A percentile compares a stretch with the other conserved stretches of the same genome.
Evolutionary conservation across 2,329 filamentous ascomycete species (phyloP).

Genomic region (Fragosphaeria purpurea): DNA sequence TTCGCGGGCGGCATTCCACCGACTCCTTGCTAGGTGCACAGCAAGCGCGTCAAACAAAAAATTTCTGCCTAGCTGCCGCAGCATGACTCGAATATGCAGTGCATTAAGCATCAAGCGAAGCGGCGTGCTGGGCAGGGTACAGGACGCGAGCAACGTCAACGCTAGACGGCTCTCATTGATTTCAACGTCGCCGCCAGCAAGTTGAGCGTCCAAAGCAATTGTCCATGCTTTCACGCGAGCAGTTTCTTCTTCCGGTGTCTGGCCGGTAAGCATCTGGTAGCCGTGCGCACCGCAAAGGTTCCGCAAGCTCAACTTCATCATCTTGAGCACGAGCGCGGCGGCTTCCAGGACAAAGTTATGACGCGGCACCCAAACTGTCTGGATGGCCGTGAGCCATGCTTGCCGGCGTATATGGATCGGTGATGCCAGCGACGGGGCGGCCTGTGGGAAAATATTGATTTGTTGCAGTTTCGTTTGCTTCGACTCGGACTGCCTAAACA

Average conservation of each 20-base stretch:
- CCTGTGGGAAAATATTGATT: slow-evolving; percentile 26
- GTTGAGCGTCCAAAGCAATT: slow-evolving; percentile 84
- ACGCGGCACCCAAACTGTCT: slow-evolving; percentile 82
- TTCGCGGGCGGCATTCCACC: slow-evolving; percentile 73
- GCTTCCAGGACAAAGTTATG: slow-evolving; percentile 82
- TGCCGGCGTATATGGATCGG: slow-evolving; percentile 77
- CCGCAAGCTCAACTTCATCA: slow-evolving; percentile 68
- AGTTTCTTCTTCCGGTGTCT: slow-evolving; percentile 74
- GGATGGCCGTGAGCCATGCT: slow-evolving; percentile 87
- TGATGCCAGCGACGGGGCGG: slow-evolving; percentile 64
- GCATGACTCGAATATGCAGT: slow-evolving; percentile 77
- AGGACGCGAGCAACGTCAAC: slow-evolving; percentile 77
- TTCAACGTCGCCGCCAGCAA: slow-evolving; percentile 81
- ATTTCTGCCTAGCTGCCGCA: slow-evolving; percentile 65
- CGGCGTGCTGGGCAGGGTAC: slow-evolving; percentile 75
- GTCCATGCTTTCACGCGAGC: slow-evolving; percentile 86
- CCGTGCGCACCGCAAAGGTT: slow-evolving; percentile 66
- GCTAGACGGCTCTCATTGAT: slow-evolving; percentile 81
- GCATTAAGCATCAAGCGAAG: slow-evolving; percentile 82
- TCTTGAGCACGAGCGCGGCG: slow-evolving; percentile 69
- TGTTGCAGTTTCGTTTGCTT: slow-evolving; percentile 34
- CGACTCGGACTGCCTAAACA: slow-evolving; percentile 45
- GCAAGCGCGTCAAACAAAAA: slow-evolving; percentile 61
- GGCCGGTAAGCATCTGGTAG: slow-evolving; percentile 70
- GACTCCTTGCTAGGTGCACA: slow-evolving; percentile 60